phyloP scores from a whole-genome alignment of 306 rosid species.

The Elaeagnus macrophylla region DNA sequence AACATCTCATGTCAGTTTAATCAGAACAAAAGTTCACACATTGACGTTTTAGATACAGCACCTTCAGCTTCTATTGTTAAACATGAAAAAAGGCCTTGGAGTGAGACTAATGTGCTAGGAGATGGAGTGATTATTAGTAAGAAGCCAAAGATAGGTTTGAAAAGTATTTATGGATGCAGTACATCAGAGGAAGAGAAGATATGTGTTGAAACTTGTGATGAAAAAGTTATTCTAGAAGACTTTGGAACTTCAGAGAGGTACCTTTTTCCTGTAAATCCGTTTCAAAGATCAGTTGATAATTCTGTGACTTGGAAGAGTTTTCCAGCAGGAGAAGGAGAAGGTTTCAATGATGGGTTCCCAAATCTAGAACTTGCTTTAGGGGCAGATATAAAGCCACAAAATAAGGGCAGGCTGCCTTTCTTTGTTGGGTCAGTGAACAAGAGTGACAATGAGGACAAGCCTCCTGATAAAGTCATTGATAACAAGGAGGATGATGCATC shows the following conservation, averaged over 20 bases:
- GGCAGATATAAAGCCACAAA: slow-evolving; percentile 55
- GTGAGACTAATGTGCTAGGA: slow-evolving; percentile 25
- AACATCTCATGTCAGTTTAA: slow-evolving; percentile 17
- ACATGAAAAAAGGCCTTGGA: slow-evolving; percentile 35
- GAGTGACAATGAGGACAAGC: slow-evolving; percentile 39
- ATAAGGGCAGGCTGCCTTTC: slow-evolving; percentile 59
- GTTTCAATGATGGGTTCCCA: slow-evolving; percentile 44
- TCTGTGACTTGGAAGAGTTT: slow-evolving; percentile 23
- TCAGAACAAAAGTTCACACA: slow-evolving; percentile 30
- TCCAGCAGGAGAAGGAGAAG: slow-evolving; percentile 18
- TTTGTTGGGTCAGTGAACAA: slow-evolving; percentile 44
- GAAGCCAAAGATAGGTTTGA: slow-evolving; percentile 37
- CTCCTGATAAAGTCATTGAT: slow-evolving; percentile 25
- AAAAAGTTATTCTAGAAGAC: slow-evolving; percentile 66
- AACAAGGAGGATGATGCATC: slow-evolving; percentile 50
- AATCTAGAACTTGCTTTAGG: slow-evolving; percentile 83
- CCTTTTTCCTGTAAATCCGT: slow-evolving; percentile 61
- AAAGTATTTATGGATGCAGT: slow-evolving; percentile 22
- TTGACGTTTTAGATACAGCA: slow-evolving; percentile 32
- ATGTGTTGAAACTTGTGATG: slow-evolving; percentile 46
- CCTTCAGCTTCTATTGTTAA: slow-evolving; percentile 25
- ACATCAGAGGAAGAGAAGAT: slow-evolving; percentile 32
- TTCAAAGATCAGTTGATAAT: slow-evolving; percentile 18
- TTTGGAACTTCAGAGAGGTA: slow-evolving; percentile 52
- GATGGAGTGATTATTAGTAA: slow-evolving; percentile 34